Evolutionary conservation across 2,329 filamentous ascomycete genomes (phyloP).

Genomic region (Botryotinia convoluta): DNA sequence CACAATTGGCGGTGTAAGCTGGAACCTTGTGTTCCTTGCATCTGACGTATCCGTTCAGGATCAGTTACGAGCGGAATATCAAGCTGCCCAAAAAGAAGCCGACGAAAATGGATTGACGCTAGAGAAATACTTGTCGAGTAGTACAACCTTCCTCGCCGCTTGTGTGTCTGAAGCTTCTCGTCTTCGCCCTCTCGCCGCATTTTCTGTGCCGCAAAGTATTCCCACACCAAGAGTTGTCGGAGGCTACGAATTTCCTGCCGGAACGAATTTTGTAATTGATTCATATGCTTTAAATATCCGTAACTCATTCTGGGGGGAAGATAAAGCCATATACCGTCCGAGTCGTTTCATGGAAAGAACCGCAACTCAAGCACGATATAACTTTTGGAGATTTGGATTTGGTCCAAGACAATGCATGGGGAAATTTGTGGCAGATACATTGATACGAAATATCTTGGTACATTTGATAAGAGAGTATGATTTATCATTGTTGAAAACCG

Average conservation of each 20-base stretch:
- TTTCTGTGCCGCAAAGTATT: constrained; percentile 43
- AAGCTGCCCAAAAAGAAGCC: not conserved
- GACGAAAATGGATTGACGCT: constrained; percentile 3
- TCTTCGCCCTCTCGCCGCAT: constrained; percentile 34
- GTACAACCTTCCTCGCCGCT: constrained; percentile 35
- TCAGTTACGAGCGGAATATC: constrained; percentile 3
- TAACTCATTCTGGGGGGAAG: constrained; percentile 42
- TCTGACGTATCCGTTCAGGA: constrained; percentile 38
- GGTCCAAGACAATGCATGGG: constrained; percentile 46
- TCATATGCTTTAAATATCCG: constrained; percentile 44
- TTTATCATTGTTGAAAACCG: not conserved
- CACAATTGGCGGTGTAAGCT: constrained; percentile 44
- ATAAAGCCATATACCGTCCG: constrained; percentile 40
- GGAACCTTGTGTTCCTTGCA: constrained; percentile 46
- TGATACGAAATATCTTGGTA: constrained; percentile 32
- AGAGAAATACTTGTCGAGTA: constrained; percentile 34
- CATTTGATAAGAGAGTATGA: constrained; percentile 18
- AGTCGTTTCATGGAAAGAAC: constrained; percentile 32
- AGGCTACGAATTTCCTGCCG: constrained; percentile 41
- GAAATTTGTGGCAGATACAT: constrained; percentile 42
- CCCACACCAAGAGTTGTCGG: constrained; percentile 39
- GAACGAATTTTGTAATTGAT: constrained; percentile 45
- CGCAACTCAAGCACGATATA: constrained; percentile 38
- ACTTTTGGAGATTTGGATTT: constrained; percentile 47
- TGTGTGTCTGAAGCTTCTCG: constrained; percentile 43